Percentiles rank a stretch among this genome's conserved stretches.
These are phyloP conservation scores for Myotisia sp. DNA, from an alignment of 2,329 filamentous ascomycete genomes.

Conservation along the genomic window DNA sequence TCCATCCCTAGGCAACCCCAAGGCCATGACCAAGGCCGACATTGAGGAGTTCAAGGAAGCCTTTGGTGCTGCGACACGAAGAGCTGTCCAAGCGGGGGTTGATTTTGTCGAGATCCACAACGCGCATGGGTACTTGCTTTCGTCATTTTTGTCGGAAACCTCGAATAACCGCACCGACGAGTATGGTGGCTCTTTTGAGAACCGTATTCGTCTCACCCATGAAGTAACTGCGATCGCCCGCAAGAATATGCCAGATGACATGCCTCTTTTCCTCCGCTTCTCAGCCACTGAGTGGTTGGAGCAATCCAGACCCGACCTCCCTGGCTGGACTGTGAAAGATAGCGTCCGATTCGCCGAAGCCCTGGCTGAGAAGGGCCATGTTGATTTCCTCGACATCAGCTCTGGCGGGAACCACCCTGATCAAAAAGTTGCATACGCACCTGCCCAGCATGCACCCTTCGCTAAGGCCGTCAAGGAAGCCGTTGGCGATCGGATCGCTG, in stretches of 20 bases:
- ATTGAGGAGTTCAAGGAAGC: slow-evolving; percentile 51
- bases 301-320: slow-evolving; percentile 37
- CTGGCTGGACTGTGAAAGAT: slow-evolving; percentile 55
- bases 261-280: slow-evolving; percentile 61
- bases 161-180: slow-evolving; percentile 52
- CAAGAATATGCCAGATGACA: slow-evolving; percentile 46
- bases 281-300: slow-evolving; percentile 67
- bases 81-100: slow-evolving; percentile 54
- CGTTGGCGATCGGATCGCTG: slow-evolving; percentile 55
- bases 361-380: slow-evolving; percentile 51
- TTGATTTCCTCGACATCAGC: slow-evolving; percentile 74
- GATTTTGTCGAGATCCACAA: slow-evolving; percentile 70
- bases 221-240: slow-evolving; percentile 53
- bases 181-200: slow-evolving; percentile 42
- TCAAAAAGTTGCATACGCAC: slow-evolving; percentile 23
- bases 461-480: slow-evolving; percentile 58
- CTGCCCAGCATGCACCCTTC: slow-evolving; percentile 56
- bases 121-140: slow-evolving; percentile 65
- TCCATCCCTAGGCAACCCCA: slow-evolving; percentile 33
- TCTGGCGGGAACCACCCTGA: slow-evolving; percentile 53
- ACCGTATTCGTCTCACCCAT: slow-evolving; percentile 52
- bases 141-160: slow-evolving; percentile 53
- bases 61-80: slow-evolving; percentile 45
- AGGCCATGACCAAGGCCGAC: slow-evolving; percentile 53
- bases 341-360: slow-evolving; percentile 49